These are phyloP conservation scores for Chloranthus sessilifolius DNA, from an alignment of 164 flowering plant genomes.

Conservation along the genomic window DNA sequence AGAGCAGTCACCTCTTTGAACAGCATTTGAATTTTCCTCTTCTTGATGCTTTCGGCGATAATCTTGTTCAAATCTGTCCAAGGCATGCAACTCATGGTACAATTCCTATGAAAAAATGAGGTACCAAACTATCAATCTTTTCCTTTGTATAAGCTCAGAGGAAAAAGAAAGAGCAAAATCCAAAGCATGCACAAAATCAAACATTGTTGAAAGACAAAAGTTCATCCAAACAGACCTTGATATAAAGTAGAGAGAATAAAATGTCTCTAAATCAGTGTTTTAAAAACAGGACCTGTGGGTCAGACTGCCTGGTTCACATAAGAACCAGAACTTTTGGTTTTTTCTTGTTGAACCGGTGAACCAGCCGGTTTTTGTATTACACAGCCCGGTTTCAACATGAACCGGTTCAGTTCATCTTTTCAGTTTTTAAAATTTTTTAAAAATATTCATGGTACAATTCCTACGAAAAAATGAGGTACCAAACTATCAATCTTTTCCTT, in stretches of 20 bases:
- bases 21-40: slow-evolving; percentile 58
- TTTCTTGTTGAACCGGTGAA: too few species aligned
- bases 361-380: too few species aligned
- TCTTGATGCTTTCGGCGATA: slow-evolving; percentile 77
- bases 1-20: slow-evolving; percentile 52
- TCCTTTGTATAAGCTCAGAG: background rate
- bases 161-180: background rate
- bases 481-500: slow-evolving; percentile 1
- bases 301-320: too few species aligned
- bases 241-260: too few species aligned
- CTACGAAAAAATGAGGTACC: slow-evolving; percentile 38
- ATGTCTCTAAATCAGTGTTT: too few species aligned
- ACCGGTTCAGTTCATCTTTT: too few species aligned
- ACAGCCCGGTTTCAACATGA: too few species aligned
- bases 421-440: too few species aligned
- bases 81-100: slow-evolving; percentile 83
- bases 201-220: background rate
- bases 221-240: too few species aligned
- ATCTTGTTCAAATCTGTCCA: slow-evolving; percentile 92
- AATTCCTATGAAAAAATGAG: slow-evolving; percentile 57
- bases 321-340: too few species aligned
- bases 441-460: slow-evolving; percentile 89
- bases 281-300: too few species aligned
- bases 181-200: background rate
- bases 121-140: background rate